Percentiles rank a stretch among this genome's conserved stretches.
Evolutionary conservation across 1,284 basidiomycete species (phyloP).

Genomic region (Tilletia setariae): DNA sequence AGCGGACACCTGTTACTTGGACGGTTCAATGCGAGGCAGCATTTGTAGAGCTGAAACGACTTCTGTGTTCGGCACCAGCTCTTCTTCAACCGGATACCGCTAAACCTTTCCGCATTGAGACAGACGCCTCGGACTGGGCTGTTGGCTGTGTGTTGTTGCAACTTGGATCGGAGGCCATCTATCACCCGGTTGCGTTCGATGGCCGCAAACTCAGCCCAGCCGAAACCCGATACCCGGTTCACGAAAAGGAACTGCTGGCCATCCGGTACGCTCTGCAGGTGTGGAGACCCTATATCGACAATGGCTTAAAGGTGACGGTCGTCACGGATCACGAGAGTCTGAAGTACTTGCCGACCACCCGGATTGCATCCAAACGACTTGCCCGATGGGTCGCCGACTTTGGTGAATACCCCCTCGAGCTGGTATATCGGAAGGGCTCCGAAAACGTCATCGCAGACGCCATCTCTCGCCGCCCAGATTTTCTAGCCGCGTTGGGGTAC

Average conservation of each 20-base stretch:
- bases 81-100: neutral
- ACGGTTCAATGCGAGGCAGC: conserved; percentile 3
- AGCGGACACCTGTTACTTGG: conserved; percentile 1
- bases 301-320: neutral
- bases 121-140: conserved; percentile 12
- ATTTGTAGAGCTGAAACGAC: neutral
- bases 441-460: conserved; percentile 14
- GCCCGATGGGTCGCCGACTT: conserved; percentile 7
- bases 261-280: conserved; percentile 10
- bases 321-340: conserved; percentile 16
- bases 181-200: conserved; percentile 9
- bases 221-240: conserved; percentile 10
- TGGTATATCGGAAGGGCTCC: neutral
- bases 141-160: conserved; percentile 8
- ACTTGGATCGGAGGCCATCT: neutral
- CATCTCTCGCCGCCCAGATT: conserved; percentile 11
- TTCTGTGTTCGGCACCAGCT: neutral
- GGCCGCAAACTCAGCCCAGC: conserved; percentile 3
- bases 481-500: neutral
- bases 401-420: conserved; percentile 1
- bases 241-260: conserved; percentile 14
- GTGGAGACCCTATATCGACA: conserved; percentile 7
- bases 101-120: conserved; percentile 6
- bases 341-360: neutral
- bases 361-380: neutral